Evolutionary conservation across 2,329 filamentous ascomycete genomes (phyloP).

Genomic region (Rutstroemia sydowiana): DNA sequence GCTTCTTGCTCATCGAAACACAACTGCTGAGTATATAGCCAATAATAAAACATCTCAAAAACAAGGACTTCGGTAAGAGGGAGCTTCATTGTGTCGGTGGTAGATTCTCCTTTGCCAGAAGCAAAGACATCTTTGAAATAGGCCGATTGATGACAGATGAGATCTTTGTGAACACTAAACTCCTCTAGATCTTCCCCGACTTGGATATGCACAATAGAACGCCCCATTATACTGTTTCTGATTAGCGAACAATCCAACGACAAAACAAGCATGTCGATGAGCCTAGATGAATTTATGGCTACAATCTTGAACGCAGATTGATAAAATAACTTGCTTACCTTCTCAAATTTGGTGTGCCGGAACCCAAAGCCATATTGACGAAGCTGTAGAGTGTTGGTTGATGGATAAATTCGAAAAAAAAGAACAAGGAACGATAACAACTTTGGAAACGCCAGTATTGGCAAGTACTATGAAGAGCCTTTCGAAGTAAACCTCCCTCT

Average conservation of each 20-base stretch:
- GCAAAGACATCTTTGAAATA: slow-evolving; percentile 18
- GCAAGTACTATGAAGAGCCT: too few species aligned
- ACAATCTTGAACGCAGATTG: too few species aligned
- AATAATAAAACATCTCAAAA: slow-evolving; percentile 14
- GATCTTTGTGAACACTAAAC: slow-evolving; percentile 17
- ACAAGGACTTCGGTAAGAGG: neutral
- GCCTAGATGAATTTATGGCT: too few species aligned
- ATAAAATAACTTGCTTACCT: too few species aligned
- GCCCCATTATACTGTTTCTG: neutral
- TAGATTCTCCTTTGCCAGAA: slow-evolving; percentile 9
- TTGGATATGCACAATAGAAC: slow-evolving; percentile 11
- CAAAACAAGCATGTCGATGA: too few species aligned
- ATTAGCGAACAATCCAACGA: neutral
- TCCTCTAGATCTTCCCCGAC: slow-evolving; percentile 8
- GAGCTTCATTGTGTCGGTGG: slow-evolving; percentile 9
- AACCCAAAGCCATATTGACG: too few species aligned
- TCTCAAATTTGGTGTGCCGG: too few species aligned
- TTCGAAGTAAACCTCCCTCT: too few species aligned
- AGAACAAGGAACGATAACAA: too few species aligned
- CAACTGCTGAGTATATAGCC: slow-evolving; percentile 13
- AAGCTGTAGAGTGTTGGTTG: too few species aligned
- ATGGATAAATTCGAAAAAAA: too few species aligned
- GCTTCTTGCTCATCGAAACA: neutral
- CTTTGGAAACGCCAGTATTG: too few species aligned
- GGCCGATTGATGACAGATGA: slow-evolving; percentile 14